Base-by-base conservation (phyloP, 768 basidiomycete species). In the Podaxis sp. region DNA sequence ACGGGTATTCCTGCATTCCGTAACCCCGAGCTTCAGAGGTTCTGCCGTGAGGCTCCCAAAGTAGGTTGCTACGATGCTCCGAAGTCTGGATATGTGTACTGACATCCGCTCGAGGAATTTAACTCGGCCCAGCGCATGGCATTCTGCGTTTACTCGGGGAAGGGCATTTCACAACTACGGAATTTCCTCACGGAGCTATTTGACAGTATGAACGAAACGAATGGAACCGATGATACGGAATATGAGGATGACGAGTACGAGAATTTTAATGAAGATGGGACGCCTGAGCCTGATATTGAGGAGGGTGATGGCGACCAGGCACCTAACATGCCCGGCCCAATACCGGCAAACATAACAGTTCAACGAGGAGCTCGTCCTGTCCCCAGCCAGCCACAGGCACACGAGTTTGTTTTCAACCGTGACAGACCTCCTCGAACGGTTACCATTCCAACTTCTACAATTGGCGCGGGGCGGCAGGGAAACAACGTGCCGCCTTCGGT, bases 1-100 rank as follows among this genome's bases (percentile, higher is more conserved):
- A 98, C 97, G n/a, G 97, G 96, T n/a, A 91, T 99, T 36, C 88
- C 89, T 8, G 87, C 94, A 5, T 98, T 99, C 79, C 85, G 89
- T 55, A 84, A 90, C 68, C 79, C 83, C 33, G 94, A 95, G 66
- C 73, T 97, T 60, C 95, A 98, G 72, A 82, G 85, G 65, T 98
- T 93, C 71, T 97, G 97, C 74, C 85, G 96, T 41, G 82, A 87
- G 41, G 90, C 94, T 22, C 97, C 97, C 13, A 79, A 84, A 70
- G 95, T 96, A 68, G 64, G 86, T 81, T 29, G 36, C 55, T 58
- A 22, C 53, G 50, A n/a, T 11, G 38, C 38, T 55, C 29, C 2
- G 54, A 9, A 33, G 22, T 55, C 60, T 41, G 66, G 66, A 41
- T 50, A 49, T 33, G 29, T 27, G 27, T 50, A 50, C 52, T 69